Evolutionary conservation across 257 asterid species (phyloP), one percentile per base, ranked within the genome.

Genomic region (Forsythia viridissima): DNA sequence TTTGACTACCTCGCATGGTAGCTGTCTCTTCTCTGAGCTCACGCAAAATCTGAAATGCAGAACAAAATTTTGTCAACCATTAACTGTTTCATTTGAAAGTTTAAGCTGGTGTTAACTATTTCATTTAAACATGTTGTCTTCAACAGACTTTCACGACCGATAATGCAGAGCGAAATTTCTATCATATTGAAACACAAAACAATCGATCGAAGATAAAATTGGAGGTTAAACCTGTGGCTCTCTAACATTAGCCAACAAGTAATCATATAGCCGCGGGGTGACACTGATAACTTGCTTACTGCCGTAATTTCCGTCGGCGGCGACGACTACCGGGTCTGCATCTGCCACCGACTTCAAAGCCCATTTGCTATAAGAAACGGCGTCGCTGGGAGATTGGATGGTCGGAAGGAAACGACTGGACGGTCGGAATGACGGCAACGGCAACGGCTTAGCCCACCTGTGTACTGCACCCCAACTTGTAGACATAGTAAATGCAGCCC

Each of bases 1-100:
- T 93, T 74, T 92, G 99, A 82, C 97, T 92, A 36, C 98, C 97
- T 7, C 79, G 92, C 96, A 91, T 86, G 65, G 87, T 80, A 20
- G 97, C 88, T 70, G 99, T 95, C 90, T 93, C 99, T 89, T 92
- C 96, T 79, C 99, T 94, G 71, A 95, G 97, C 82, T 95, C 93
- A 13, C 93, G 87, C 83, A 95, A 77, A 82, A 93, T 87, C 92
- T 91, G 90, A 81, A 76, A 81, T 38, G 61, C 78, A 81, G 63
- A 74, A 66, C 18, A 41, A 12, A 41, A 41, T 8, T 41, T 44
- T 38, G 20, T 15, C 3, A 79, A 37, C 72, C 65, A 42, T 34
- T 18, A 77, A 21, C 57, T 16, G 12, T 4, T 21, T 34, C 46
- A 8, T n/a, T 6, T 21, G 18, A 46, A 44, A 72, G 18, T 55